These are phyloP conservation scores for Penicillium manginii DNA, from an alignment of 495 filamentous ascomycete species.

Conservation along the genomic window DNA sequence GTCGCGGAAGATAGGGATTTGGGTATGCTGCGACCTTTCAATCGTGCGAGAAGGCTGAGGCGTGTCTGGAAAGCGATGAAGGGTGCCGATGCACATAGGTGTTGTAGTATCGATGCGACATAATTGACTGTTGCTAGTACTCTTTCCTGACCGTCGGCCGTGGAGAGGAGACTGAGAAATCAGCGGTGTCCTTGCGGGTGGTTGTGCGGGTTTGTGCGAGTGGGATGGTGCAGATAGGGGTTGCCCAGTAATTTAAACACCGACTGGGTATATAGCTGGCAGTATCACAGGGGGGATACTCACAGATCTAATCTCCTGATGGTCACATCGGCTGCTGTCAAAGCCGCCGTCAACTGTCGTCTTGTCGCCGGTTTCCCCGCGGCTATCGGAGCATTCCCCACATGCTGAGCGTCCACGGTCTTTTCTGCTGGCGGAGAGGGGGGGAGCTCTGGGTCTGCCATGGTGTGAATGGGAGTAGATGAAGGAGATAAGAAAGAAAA, in stretches of 20 bases:
- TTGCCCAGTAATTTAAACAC: background rate
- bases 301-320: constrained; percentile 44
- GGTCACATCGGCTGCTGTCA: constrained; percentile 39
- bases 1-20: constrained; percentile 23
- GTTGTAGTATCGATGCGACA: constrained; percentile 43
- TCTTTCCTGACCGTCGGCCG: constrained; percentile 39
- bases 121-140: constrained; percentile 44
- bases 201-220: too few relatives aligned
- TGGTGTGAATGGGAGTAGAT: constrained; percentile 10
- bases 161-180: constrained; percentile 36
- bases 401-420: constrained; percentile 20
- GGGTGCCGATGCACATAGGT: constrained; percentile 43
- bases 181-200: background rate
- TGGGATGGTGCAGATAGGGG: background rate
- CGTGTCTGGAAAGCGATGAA: constrained; percentile 41
- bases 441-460: constrained; percentile 22
- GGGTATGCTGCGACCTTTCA: constrained; percentile 26
- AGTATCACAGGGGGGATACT: constrained; percentile 11
- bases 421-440: constrained; percentile 7
- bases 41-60: constrained; percentile 41
- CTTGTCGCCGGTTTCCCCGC: constrained; percentile 28
- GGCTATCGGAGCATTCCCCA: constrained; percentile 32
- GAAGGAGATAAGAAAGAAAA: constrained; percentile 10
- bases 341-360: constrained; percentile 35
- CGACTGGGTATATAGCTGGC: background rate